Evolutionary conservation across 2,329 filamentous ascomycete genomes (phyloP).

Genomic region (Biscogniauxia marginata): DNA sequence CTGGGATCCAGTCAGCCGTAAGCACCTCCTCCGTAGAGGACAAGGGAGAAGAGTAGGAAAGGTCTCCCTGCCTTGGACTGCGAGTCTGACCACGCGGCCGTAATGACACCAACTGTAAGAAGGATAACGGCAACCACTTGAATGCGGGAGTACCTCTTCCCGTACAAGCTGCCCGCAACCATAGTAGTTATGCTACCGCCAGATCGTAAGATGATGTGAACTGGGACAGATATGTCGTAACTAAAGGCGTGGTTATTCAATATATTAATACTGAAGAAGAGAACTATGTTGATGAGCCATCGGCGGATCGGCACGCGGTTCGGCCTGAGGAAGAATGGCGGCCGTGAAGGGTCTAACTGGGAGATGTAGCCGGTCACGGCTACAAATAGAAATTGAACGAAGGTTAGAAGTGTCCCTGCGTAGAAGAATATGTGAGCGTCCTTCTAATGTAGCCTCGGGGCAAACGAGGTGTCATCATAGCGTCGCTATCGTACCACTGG

Average conservation of each 20-base stretch:
- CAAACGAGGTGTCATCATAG: slow-evolving; percentile 6
- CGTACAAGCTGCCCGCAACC: slow-evolving; percentile 81
- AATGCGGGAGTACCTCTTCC: slow-evolving; percentile 76
- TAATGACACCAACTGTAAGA: slow-evolving; percentile 81
- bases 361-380: slow-evolving; percentile 74
- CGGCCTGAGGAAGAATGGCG: slow-evolving; percentile 70
- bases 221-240: slow-evolving; percentile 92
- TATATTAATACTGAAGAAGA: slow-evolving; percentile 93
- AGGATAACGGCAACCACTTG: slow-evolving; percentile 81
- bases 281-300: slow-evolving; percentile 83
- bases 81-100: slow-evolving; percentile 87
- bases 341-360: slow-evolving; percentile 66
- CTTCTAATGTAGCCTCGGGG: slow-evolving; percentile 2
- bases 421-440: slow-evolving; percentile 15
- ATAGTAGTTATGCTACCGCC: slow-evolving; percentile 97
- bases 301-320: slow-evolving; percentile 80
- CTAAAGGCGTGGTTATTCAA: slow-evolving; percentile 98
- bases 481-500: slow-evolving; percentile 61
- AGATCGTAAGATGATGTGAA: slow-evolving; percentile 94
- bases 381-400: slow-evolving; percentile 85
- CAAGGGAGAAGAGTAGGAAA: neutral
- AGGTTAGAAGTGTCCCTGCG: slow-evolving; percentile 78
- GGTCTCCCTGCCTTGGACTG: slow-evolving; percentile 67
- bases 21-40: neutral
- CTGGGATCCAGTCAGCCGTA: slow-evolving; percentile 28